Evolutionary conservation across 805 yeast genomes (phyloP).

Genomic region (Starmera dryadoides): DNA sequence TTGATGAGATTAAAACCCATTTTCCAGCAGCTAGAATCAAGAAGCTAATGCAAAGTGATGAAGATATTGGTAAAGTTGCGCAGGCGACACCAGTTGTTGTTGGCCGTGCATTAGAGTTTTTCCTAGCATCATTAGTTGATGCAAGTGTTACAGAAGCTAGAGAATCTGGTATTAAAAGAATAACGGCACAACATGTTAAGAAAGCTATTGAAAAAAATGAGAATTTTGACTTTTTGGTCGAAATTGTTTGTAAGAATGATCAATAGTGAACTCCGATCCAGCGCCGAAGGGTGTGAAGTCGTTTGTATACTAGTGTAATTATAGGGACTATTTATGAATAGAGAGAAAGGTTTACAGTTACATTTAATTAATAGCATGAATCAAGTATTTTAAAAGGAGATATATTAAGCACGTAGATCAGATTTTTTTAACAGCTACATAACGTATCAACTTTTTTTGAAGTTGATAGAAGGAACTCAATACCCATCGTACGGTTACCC

Average conservation of each 20-base stretch:
- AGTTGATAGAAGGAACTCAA: too few species aligned
- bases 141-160: slow-evolving; percentile 76
- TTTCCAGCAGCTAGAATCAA: slow-evolving; percentile 92
- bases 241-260: slow-evolving; percentile 27
- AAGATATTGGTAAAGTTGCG: slow-evolving; percentile 96
- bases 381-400: too few species aligned
- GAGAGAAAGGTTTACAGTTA: too few species aligned
- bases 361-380: too few species aligned
- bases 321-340: too few species aligned
- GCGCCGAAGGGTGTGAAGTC: too few species aligned
- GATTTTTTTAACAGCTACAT: too few species aligned
- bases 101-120: slow-evolving; percentile 89
- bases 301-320: not conserved
- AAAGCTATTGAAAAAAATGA: slow-evolving; percentile 81
- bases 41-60: slow-evolving; percentile 96
- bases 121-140: slow-evolving; percentile 83
- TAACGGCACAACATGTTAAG: slow-evolving; percentile 75
- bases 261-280: too few species aligned
- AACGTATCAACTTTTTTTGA: too few species aligned
- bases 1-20: slow-evolving; percentile 58
- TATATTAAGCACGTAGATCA: too few species aligned
- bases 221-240: slow-evolving; percentile 88
- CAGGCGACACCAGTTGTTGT: slow-evolving; percentile 98
- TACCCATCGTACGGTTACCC: too few species aligned
- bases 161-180: slow-evolving; percentile 66